phyloP scores from a whole-genome alignment of 73 alveolate species.

The Effrenium voratum region DNA sequence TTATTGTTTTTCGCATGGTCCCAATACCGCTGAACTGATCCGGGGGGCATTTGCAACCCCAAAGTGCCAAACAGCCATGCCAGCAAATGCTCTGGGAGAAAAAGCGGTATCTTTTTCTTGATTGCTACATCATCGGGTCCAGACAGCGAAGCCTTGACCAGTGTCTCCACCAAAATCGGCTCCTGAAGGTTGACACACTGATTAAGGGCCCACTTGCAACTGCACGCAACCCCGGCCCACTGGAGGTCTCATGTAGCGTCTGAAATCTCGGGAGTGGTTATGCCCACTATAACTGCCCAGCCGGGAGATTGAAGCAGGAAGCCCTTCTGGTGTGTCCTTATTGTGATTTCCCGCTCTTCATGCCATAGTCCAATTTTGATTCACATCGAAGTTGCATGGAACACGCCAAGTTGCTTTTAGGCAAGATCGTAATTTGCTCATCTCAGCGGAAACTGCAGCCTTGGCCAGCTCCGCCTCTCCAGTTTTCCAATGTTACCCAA shows the following conservation, averaged over 20 bases:
- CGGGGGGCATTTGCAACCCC: background rate
- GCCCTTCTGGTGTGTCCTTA: slow-evolving; percentile 17
- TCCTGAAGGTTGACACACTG: background rate
- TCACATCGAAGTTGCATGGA: background rate
- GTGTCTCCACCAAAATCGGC: slow-evolving; percentile 41
- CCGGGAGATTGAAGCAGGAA: background rate
- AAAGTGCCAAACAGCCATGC: background rate
- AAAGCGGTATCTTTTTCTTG: background rate
- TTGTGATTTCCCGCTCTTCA: no score
- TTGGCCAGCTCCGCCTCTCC: background rate
- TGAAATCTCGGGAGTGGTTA: slow-evolving; percentile 35
- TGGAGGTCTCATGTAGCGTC: background rate
- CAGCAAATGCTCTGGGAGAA: slow-evolving; percentile 8
- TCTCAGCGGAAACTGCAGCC: slow-evolving; percentile 10
- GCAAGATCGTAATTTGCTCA: background rate
- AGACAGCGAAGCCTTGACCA: background rate
- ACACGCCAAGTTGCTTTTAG: background rate
- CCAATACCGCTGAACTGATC: background rate
- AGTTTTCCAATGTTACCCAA: background rate
- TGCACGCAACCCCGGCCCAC: slow-evolving; percentile 42
- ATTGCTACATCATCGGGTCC: background rate
- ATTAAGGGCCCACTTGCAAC: no score
- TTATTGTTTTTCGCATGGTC: background rate
- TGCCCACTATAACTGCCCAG: slow-evolving; percentile 10
- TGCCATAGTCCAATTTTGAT: background rate